Percentiles rank a stretch among this genome's conserved stretches.
These are phyloP conservation scores for Postia placenta DNA, from an alignment of 768 basidiomycete species.

Conservation along the genomic window DNA sequence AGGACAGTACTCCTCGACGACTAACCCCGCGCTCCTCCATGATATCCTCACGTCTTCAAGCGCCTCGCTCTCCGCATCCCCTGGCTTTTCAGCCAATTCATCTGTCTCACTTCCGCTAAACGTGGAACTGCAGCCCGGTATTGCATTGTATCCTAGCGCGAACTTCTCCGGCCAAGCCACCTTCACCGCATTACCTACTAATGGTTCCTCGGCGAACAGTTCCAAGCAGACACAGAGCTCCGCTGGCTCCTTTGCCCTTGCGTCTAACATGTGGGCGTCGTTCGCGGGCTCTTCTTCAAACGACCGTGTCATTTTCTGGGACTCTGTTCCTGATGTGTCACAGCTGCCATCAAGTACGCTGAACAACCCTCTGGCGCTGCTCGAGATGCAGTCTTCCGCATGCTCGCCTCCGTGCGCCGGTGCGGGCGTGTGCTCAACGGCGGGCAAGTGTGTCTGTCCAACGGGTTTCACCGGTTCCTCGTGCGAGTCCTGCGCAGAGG, in stretches of 20 bases:
- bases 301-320: constrained; percentile 68
- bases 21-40: constrained; percentile 69
- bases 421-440: constrained; percentile 62
- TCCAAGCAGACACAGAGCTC: constrained; percentile 36
- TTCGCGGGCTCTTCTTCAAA: constrained; percentile 48
- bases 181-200: constrained; percentile 51
- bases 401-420: constrained; percentile 77
- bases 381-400: constrained; percentile 64
- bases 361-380: constrained; percentile 45
- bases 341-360: constrained; percentile 53
- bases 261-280: constrained; percentile 63
- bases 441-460: constrained; percentile 67
- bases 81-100: constrained; percentile 60
- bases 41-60: constrained; percentile 59
- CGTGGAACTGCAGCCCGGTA: constrained; percentile 58
- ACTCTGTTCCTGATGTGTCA: constrained; percentile 66
- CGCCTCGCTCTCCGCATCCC: constrained; percentile 47
- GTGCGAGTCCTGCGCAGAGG: constrained; percentile 71
- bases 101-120: constrained; percentile 59
- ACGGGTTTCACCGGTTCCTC: constrained; percentile 71
- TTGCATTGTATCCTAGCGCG: constrained; percentile 56
- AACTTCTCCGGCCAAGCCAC: constrained; percentile 62
- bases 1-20: constrained; percentile 67
- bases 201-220: constrained; percentile 33
- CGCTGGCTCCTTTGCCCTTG: constrained; percentile 60